Evolutionary conservation across 1,139 yeast genomes (phyloP), one percentile per base, ranked within the genome.

Genomic region (Lodderomyces theae): DNA sequence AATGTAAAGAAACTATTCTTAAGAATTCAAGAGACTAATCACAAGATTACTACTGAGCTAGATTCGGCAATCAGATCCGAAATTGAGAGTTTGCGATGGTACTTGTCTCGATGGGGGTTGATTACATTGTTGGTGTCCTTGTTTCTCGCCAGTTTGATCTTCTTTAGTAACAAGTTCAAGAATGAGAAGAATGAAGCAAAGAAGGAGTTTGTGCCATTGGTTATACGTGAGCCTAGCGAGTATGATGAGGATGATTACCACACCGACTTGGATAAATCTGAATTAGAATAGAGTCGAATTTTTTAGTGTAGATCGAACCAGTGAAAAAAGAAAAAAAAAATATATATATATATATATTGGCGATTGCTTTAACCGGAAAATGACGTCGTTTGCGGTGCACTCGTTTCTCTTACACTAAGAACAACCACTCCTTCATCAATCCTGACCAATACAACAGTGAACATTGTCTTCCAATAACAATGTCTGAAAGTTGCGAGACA

Each of bases 71-170:
- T 89, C 61, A 80, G 88, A 57, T 82, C 92, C 0, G 95, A 88
- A 45, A 86, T 89, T 46, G 98, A 92, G 61, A 80, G 83, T 46
- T 72, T 90, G 48, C 72, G 97, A 53, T 92, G 98, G 98, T 90
- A 88, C 58, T 80, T 92, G 35, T 89, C 97, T 4, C 72, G 97
- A 44, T 79, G 95, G 62, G 97, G 97, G 23, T 66, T 86, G 25
- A 66, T 82, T 26, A 82, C 87, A 5, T 80, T 85, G 34, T 54
- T 72, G 39, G 58, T 67, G 2, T 60, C 68, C 17, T 66, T 72
- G 3, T 69, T 71, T 41, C 59, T 69, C 17, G 74, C 69, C 7
- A 68, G 73, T 48, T 60, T 70, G n/a, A 56, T 63, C n/a, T 69
- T 68, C 48, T 70, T 68, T 48, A 54, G 64, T n/a, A 62, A 61